Evolutionary conservation across 2,329 filamentous ascomycete genomes (phyloP).

Genomic region (Madurella mycetomatis): DNA sequence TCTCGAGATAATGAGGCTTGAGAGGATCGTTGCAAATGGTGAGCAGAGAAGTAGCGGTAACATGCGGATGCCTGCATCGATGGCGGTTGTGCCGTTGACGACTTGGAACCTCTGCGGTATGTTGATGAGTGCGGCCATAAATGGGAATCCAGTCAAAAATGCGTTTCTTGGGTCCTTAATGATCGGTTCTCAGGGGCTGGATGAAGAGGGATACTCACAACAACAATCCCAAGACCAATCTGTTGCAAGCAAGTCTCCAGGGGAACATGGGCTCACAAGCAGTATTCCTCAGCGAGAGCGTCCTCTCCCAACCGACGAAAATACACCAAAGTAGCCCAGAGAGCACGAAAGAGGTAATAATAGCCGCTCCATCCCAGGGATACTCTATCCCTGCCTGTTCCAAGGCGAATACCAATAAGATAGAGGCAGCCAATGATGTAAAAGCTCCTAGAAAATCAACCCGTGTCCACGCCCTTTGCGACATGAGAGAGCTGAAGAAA

Average conservation of each 20-base stretch:
- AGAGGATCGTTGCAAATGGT: constrained; percentile 30
- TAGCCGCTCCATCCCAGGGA: constrained; percentile 38
- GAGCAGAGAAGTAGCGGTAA: constrained; percentile 33
- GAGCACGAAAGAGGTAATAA: constrained; percentile 32
- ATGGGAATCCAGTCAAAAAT: constrained; percentile 33
- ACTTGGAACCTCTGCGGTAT: constrained; percentile 35
- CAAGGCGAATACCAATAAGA: constrained; percentile 43
- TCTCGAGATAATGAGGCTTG: constrained; percentile 29
- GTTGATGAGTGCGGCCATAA: constrained; percentile 34
- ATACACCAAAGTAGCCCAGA: constrained; percentile 24
- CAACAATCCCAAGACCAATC: constrained; percentile 31
- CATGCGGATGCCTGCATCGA: constrained; percentile 32
- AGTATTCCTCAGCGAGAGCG: neutral
- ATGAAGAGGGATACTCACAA: constrained; percentile 25
- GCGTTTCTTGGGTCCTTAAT: constrained; percentile 22
- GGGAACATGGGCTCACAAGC: constrained; percentile 36
- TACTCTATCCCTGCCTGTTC: constrained; percentile 41
- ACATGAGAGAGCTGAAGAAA: constrained; percentile 24
- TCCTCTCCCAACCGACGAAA: constrained; percentile 31
- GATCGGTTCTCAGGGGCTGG: neutral
- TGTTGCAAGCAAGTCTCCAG: constrained; percentile 29
- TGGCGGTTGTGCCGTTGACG: constrained; percentile 29
- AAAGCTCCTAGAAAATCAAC: constrained; percentile 32
- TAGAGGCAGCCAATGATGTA: constrained; percentile 37
- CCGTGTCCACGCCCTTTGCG: constrained; percentile 5